These are phyloP conservation scores for Populus pruinosa DNA, from an alignment of 345 rosid genomes.

Conservation along the genomic window DNA sequence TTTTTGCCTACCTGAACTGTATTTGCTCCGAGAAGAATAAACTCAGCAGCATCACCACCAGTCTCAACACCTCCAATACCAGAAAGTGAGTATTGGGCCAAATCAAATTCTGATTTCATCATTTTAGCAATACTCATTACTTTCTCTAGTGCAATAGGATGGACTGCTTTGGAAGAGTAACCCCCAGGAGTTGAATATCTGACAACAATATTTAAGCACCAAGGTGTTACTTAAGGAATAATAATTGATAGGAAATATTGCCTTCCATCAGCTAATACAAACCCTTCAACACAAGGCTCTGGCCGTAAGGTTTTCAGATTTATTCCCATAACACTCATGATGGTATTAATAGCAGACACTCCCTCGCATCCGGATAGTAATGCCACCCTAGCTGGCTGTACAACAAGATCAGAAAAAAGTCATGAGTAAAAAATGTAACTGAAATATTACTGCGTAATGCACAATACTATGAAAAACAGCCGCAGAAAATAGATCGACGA, in stretches of 20 bases:
- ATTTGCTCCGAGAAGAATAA: constrained; percentile 88
- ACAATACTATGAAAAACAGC: neutral
- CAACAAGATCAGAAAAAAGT: constrained; percentile 6
- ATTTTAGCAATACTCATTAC: constrained; percentile 90
- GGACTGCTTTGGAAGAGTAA: constrained; percentile 89
- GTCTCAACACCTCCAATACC: constrained; percentile 98
- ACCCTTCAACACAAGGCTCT: constrained; percentile 99
- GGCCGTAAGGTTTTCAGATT: constrained; percentile 76
- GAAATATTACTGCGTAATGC: neutral
- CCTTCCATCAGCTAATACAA: constrained; percentile 25
- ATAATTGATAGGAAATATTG: constrained; percentile 1
- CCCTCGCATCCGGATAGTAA: constrained; percentile 83
- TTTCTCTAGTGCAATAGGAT: constrained; percentile 87
- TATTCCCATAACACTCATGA: constrained; percentile 98
- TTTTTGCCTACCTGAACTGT: constrained; percentile 75
- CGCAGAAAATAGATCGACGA: neutral
- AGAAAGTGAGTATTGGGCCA: constrained; percentile 62
- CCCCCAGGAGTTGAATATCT: constrained; percentile 99
- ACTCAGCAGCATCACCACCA: constrained; percentile 88
- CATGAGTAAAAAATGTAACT: constrained; percentile 5
- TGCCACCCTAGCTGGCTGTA: constrained; percentile 88
- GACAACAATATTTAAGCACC: constrained; percentile 20
- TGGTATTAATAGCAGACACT: constrained; percentile 82
- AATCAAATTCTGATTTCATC: constrained; percentile 71
- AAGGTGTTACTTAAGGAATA: neutral